Evolutionary conservation across 495 filamentous ascomycete species (phyloP), one percentile per base, ranked within the genome.

Genomic region (Tuber magnatum): DNA sequence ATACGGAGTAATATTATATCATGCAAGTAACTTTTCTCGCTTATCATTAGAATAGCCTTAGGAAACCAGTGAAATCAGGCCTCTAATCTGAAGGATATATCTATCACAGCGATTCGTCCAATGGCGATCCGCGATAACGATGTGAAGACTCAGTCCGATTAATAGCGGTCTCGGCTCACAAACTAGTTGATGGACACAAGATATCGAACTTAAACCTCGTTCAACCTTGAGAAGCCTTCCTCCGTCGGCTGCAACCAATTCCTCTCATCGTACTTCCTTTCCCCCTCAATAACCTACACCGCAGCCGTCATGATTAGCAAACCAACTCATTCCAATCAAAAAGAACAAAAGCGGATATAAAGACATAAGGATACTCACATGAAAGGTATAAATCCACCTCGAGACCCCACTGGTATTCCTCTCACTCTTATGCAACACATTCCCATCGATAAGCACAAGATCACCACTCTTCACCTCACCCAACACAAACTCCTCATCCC

Each of bases 371-470:
- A 35, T 7, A n/a, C 80, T 79, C 76, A 82, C 88, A 86, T 99
- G 95, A 81, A 97, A 99, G 0, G 96, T 99, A 84, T 99, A 99
- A 39, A 97, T 97, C 83, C 93, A 96, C 81, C 95, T 88, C 74
- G 94, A 94, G 84, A 91, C 92, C 74, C 85, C 83, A 80, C 95
- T 97, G 46, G 87, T 83, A 80, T 99, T 99, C 87, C 86, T 92
- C 87, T 96, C 93, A 83, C 95, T 97, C 88, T 97, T 95, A 83
- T 99, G 95, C 84, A 99, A 79, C 68, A 98, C 84, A 86, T 99
- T 98, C 28, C 95, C 95, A 86, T 99, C 95, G 78, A 99, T 98
- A 71, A 99, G 83, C 61, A 98, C 93, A 83, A 99, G 82, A 48
- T 91, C 91, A 0, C 95, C 95, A 14, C 71, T 75, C 74, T 80